Evolutionary conservation across 2,329 filamentous ascomycete species (phyloP).

Genomic region (Ophiostoma triangulosporum): DNA sequence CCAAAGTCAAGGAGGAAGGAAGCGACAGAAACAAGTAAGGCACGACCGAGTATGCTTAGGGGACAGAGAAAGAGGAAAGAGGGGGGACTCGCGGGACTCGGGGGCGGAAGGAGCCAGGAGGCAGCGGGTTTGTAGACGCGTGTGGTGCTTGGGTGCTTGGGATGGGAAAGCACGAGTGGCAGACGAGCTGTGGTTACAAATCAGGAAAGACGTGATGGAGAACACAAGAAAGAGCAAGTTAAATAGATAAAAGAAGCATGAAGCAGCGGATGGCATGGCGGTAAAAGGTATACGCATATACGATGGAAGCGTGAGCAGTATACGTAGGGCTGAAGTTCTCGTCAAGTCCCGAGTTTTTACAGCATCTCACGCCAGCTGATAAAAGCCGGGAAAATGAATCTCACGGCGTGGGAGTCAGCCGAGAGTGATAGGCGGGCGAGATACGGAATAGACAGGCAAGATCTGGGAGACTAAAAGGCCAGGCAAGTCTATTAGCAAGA

Average conservation of each 20-base stretch:
- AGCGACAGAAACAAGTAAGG: not conserved
- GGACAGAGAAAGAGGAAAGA: not conserved
- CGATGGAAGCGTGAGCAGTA: too few species aligned
- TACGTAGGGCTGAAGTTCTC: not conserved
- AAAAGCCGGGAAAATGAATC: not conserved
- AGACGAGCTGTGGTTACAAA: not conserved
- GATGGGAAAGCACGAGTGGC: conserved; percentile 3
- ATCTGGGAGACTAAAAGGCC: too few species aligned
- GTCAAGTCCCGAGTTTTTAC: not conserved
- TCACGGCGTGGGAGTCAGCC: not conserved
- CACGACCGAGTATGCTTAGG: not conserved
- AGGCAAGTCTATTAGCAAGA: too few species aligned
- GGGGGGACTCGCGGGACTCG: not conserved
- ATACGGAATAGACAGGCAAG: too few species aligned
- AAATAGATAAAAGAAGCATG: not conserved
- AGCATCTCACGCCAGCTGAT: not conserved
- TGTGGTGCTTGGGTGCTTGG: not conserved
- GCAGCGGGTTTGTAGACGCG: conserved; percentile 1
- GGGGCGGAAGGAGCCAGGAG: not conserved
- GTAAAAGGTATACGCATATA: too few species aligned
- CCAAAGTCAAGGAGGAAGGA: not conserved
- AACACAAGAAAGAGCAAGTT: not conserved
- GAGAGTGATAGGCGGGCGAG: not conserved
- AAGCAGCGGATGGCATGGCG: not conserved
- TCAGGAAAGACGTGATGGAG: not conserved